Base-by-base conservation (phyloP, 139 green algal genomes). In the Diplosphaera chodatii region DNA sequence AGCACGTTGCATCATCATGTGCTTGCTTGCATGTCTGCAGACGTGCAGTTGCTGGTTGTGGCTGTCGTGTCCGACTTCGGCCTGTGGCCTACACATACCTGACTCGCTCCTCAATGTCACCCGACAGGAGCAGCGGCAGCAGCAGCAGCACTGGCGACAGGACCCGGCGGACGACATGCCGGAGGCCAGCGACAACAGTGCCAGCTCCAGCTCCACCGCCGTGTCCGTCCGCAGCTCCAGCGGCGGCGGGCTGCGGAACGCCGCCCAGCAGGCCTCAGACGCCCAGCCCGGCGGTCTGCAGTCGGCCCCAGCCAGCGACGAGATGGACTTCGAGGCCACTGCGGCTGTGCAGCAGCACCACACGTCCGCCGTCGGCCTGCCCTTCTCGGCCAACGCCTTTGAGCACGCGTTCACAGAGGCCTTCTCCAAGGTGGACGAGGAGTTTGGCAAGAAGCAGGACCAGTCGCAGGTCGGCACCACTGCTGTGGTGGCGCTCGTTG, bases 401-500 rank as follows among this genome's bases (percentile, higher is more conserved):
- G 80, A 87, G 79, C 69, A 81, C 5, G 84, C 79, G 18, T 74
- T 87, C 59, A 73, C 75, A 21, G 65, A 86, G 41, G 82, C 84
- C 2, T 89, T 89, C 64, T 32, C 85, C 32, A 75, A 75, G 25
- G 87, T 82, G 10, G 84, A 89, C 64, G 79, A 75, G 21, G 84
- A 89, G 74, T 89, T 89, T 67, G 76, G 70, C 64, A 66, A 33
- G 30, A 68, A 33, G 22, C 30, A 68, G 30, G 64, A 37, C 15
- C 30, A 33, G 31, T 33, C 79, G 40, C 67, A 76, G 18, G 75
- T 82, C 21, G 80, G 80, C 28, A 76, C 65, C n/a, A 86, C 80
- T n/a, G 86, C 88, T 21, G 81, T 94, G 1, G 83, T 91, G 27
- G 80, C 85, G 1, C 78, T 94, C 15, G 76, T 89, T 3, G 78